Base-by-base conservation (phyloP, 176 grass and related monocot species). In the Triticum monococcum region DNA sequence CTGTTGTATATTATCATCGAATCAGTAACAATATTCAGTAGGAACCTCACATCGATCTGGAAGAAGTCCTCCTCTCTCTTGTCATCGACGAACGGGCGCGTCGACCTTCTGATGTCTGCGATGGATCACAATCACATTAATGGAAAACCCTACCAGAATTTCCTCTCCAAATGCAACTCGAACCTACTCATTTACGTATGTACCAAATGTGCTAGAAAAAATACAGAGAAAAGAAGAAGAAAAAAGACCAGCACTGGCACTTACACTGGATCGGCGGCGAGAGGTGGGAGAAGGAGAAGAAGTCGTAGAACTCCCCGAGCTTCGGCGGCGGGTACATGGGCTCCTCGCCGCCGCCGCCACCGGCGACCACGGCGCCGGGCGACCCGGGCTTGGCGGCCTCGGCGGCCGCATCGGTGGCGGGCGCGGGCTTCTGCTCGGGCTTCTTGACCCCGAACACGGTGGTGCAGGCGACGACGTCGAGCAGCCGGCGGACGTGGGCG, bases 231-330 rank as follows among this genome's bases (percentile, higher is more conserved):
- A 59, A 22, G 12, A 25, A 35, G n/a, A 33, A 59, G 30, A 60
- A 23, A 12, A 68, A 36, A 5, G 1, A 69, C 25, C 26, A 30
- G 78, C 12, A 23, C 22, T 54, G 37, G 45, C n/a, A 64, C 88
- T 66, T 54, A 98, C 96, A 98, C 59, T 98, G 92, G 24, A 98
- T 81, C 3, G 96, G 96, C 50, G 93, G 89, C 7, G 90, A 78
- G 62, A 96, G 93, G 82, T 98, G 68, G 8, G 96, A 94, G 86
- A 98, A 96, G 22, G 96, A 96, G 88, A 98, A 94, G 90, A 98
- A 98, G 22, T 98, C 96, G 79, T 98, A 98, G 84, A 96, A 98
- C 74, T 98, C 84, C 30, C 82, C 90, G 24, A 98, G 93, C 79
- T 98, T 95, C 22, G 96, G 93, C 22, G 96, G 90, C 77, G 96